phyloP scores from a whole-genome alignment of 768 basidiomycete species.

The Kwoniella sp. region DNA sequence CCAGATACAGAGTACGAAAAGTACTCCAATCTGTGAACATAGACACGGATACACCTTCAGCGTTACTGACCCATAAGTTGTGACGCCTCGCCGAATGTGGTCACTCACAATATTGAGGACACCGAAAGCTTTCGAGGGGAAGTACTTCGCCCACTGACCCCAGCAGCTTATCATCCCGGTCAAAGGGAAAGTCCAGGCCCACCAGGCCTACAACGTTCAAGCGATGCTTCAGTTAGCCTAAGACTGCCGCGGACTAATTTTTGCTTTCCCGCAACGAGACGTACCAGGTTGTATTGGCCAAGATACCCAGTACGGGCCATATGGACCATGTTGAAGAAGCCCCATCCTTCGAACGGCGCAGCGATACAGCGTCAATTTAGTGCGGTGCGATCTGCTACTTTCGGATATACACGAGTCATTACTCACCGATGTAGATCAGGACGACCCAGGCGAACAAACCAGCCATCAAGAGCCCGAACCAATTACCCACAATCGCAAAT shows the following conservation, averaged over 20 bases:
- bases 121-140: conserved; percentile 13
- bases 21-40: conserved; percentile 1
- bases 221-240: not conserved
- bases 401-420: too few relatives aligned
- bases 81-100: not conserved
- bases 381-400: too few relatives aligned
- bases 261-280: not conserved
- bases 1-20: conserved; percentile 4
- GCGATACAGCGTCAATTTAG: not conserved
- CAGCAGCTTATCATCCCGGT: conserved; percentile 5
- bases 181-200: conserved; percentile 6
- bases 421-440: conserved; percentile 6
- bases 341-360: conserved; percentile 4
- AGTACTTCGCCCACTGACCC: conserved; percentile 7
- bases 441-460: conserved; percentile 7
- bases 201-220: not conserved
- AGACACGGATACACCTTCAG: too few relatives aligned
- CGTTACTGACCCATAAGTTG: not conserved
- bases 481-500: not conserved
- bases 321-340: not conserved
- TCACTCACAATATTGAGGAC: conserved; percentile 2
- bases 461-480: conserved; percentile 3
- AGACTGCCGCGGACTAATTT: not conserved
- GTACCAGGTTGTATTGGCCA: conserved; percentile 4
- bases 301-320: conserved; percentile 8